These are phyloP conservation scores for Colletotrichum filicis DNA, from an alignment of 2,329 filamentous ascomycete species.

Conservation along the genomic window DNA sequence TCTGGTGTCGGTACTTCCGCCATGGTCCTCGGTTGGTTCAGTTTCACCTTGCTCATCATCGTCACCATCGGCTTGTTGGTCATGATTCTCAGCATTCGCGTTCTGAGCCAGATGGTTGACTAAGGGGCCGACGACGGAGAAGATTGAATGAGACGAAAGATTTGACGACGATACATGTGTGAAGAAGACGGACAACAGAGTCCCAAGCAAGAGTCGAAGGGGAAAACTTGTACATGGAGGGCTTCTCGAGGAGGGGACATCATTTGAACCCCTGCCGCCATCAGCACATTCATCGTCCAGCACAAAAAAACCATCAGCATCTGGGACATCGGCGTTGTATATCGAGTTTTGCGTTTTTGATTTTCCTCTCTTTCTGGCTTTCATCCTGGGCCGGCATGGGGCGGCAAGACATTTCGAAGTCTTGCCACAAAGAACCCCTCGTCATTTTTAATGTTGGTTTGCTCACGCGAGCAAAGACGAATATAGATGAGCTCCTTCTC, in stretches of 20 bases:
- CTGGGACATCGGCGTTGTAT: constrained; percentile 30
- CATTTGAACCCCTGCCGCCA: not conserved
- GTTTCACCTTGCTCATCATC: constrained; percentile 91
- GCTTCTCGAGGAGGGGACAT: not conserved
- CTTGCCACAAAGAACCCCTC: not conserved
- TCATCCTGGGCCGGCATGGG: constrained; percentile 23
- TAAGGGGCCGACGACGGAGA: constrained; percentile 13
- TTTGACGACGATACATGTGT: constrained; percentile 1
- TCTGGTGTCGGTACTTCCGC: constrained; percentile 92
- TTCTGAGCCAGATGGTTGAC: constrained; percentile 71
- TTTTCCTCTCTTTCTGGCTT: constrained; percentile 21
- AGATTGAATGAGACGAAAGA: not conserved
- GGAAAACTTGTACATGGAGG: constrained; percentile 19
- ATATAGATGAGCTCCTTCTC: constrained; percentile 11
- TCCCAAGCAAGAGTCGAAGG: not conserved
- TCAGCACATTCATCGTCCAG: constrained; percentile 22
- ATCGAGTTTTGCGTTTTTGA: constrained; percentile 21
- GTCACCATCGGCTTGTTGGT: constrained; percentile 95
- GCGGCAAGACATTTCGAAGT: not conserved
- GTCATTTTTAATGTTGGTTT: constrained; percentile 33
- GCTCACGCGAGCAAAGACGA: constrained; percentile 16
- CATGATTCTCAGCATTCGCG: constrained; percentile 94
- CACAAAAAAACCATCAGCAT: constrained; percentile 29
- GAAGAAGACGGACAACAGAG: constrained; percentile 17
- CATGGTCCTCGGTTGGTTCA: constrained; percentile 98